These are phyloP conservation scores for Penicillium antarcticum DNA, from an alignment of 495 filamentous ascomycete species.

Conservation along the genomic window DNA sequence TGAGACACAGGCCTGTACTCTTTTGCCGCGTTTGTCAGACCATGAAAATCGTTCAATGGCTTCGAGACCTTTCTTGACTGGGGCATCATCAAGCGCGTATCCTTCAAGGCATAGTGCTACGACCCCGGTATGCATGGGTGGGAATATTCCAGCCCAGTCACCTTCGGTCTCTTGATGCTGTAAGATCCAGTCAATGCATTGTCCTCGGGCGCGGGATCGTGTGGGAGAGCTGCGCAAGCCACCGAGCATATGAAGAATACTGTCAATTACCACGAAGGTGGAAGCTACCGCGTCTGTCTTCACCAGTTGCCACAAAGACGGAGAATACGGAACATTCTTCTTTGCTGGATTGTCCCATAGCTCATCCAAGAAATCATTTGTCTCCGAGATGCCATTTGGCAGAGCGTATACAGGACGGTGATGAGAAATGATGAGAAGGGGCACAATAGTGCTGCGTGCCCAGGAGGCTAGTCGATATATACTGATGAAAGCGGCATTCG, in stretches of 20 bases:
- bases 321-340: conserved; percentile 27
- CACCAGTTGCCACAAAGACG: conserved; percentile 3
- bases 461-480: conserved; percentile 35
- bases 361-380: conserved; percentile 38
- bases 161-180: conserved; percentile 29
- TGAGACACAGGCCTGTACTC: conserved; percentile 24
- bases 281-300: conserved; percentile 20
- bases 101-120: conserved; percentile 30
- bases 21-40: conserved; percentile 16
- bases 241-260: conserved; percentile 10
- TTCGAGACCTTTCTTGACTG: conserved; percentile 10
- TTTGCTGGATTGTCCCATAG: conserved; percentile 29
- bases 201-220: conserved; percentile 9
- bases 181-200: conserved; percentile 27
- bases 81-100: conserved; percentile 10
- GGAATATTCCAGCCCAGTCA: conserved; percentile 29
- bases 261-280: conserved; percentile 16
- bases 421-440: conserved; percentile 31
- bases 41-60: conserved; percentile 27
- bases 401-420: conserved; percentile 35
- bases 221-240: conserved; percentile 12
- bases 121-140: conserved; percentile 25
- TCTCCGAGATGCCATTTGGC: conserved; percentile 23
- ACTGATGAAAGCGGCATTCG: conserved; percentile 24
- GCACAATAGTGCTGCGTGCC: conserved; percentile 34